These are phyloP conservation scores for Coemansia sp. DNA, from an alignment of 192 early-diverging fungal genomes.

Conservation along the genomic window DNA sequence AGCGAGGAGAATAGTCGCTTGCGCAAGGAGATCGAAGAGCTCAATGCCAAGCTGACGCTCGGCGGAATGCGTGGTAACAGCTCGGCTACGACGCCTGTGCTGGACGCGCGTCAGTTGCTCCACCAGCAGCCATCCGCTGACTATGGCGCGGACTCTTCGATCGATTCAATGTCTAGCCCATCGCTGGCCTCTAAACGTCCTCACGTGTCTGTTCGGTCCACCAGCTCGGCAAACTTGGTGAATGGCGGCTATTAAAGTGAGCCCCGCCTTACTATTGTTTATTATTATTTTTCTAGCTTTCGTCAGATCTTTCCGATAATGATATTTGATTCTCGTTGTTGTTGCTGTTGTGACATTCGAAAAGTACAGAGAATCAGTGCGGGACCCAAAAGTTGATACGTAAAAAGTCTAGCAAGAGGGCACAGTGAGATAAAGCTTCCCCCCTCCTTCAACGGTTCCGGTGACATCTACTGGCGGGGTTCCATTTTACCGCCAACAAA, in stretches of 20 bases:
- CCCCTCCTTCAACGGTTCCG: background rate
- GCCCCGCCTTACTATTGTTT: background rate
- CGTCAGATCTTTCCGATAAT: no score
- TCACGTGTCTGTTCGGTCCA: slow-evolving; percentile 29
- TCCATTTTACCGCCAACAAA: slow-evolving; percentile 31
- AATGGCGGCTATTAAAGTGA: slow-evolving; percentile 7
- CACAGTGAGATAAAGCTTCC: background rate
- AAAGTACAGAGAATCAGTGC: background rate
- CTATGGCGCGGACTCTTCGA: slow-evolving; percentile 1
- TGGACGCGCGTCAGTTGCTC: slow-evolving; percentile 13
- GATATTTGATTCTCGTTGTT: no score
- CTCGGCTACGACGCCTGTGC: slow-evolving; percentile 33
- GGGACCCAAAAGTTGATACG: background rate
- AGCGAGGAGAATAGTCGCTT: slow-evolving; percentile 67
- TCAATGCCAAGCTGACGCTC: slow-evolving; percentile 66
- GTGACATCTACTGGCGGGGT: background rate
- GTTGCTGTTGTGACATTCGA: background rate
- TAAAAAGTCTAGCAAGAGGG: background rate
- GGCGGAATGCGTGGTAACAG: slow-evolving; percentile 56
- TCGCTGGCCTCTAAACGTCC: slow-evolving; percentile 36
- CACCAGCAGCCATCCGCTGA: background rate
- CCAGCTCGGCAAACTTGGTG: slow-evolving; percentile 11
- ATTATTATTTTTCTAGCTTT: background rate
- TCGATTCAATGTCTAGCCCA: slow-evolving; percentile 25
- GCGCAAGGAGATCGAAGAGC: slow-evolving; percentile 70